Evolutionary conservation across 1,139 yeast genomes (phyloP).

Genomic region (Candida frijolesensis): DNA sequence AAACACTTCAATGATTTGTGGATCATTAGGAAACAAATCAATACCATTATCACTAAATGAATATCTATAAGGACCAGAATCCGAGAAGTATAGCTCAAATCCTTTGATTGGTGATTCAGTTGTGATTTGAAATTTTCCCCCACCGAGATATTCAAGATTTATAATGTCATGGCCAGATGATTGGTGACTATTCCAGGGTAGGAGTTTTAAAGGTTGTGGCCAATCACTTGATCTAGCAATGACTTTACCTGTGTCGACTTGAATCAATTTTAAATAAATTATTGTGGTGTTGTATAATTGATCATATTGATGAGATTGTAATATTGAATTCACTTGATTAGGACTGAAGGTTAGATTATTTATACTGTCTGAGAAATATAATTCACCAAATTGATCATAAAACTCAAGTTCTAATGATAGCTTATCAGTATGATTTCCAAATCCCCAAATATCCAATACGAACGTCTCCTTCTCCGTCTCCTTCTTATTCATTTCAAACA

Average conservation of each 20-base stretch:
- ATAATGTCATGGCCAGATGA: conserved; percentile 11
- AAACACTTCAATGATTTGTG: conserved; percentile 7
- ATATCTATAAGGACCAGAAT: conserved; percentile 15
- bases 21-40: conserved; percentile 44
- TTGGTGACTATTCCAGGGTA: conserved; percentile 27
- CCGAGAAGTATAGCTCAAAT: conserved; percentile 37
- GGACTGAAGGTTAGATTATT: conserved; percentile 27
- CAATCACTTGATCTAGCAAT: conserved; percentile 45
- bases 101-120: conserved; percentile 46
- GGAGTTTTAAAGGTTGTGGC: conserved; percentile 56
- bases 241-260: conserved; percentile 15
- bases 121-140: conserved; percentile 22
- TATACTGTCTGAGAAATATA: not conserved
- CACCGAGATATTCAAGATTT: conserved; percentile 15
- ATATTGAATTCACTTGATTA: conserved; percentile 16
- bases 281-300: conserved; percentile 24
- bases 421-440: conserved; percentile 21
- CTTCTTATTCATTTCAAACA: conserved; percentile 19
- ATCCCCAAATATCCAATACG: conserved; percentile 45
- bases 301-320: conserved; percentile 18
- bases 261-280: conserved; percentile 22
- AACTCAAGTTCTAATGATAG: conserved; percentile 30
- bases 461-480: conserved; percentile 24
- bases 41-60: conserved; percentile 43
- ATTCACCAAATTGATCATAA: conserved; percentile 21